Percentiles rank a stretch among this genome's conserved stretches.
phyloP scores from a whole-genome alignment of 2,329 filamentous ascomycete genomes.

The Alternaria sp. region DNA sequence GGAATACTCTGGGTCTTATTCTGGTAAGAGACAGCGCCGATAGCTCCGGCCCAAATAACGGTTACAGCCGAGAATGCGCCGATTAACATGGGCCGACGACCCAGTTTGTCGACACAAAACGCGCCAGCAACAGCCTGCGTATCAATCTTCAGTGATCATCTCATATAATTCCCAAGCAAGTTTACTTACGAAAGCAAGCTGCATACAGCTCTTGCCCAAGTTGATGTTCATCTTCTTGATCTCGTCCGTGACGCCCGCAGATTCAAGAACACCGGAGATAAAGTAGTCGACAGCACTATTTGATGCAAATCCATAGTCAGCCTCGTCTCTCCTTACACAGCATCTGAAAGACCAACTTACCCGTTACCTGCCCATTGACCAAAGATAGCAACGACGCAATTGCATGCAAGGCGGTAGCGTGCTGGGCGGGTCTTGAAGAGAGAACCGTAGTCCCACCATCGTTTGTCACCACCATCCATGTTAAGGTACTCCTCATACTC shows the following conservation, averaged over 20 bases:
- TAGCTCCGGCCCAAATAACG: constrained; percentile 42
- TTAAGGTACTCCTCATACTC: constrained; percentile 61
- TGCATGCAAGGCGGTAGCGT: constrained; percentile 61
- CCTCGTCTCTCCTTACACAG: neutral
- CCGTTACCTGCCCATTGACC: constrained; percentile 56
- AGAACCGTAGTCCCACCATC: constrained; percentile 66
- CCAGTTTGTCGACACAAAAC: constrained; percentile 45
- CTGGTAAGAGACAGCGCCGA: constrained; percentile 27
- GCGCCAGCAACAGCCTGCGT: constrained; percentile 46
- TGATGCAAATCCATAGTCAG: neutral
- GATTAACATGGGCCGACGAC: constrained; percentile 48
- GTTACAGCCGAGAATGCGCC: constrained; percentile 29
- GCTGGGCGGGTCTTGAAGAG: constrained; percentile 59
- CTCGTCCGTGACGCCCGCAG: constrained; percentile 47
- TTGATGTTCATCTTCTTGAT: constrained; percentile 51
- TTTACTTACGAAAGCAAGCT: constrained; percentile 41
- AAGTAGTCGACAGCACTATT: constrained; percentile 41
- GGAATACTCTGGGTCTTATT: constrained; percentile 22
- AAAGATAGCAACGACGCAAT: constrained; percentile 62
- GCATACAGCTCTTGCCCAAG: constrained; percentile 45
- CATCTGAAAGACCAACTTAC: neutral
- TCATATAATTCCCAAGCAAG: too few relatives aligned
- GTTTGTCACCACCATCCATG: constrained; percentile 63
- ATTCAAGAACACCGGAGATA: constrained; percentile 46
- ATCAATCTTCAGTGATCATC: neutral